Evolutionary conservation across 257 asterid species (phyloP).

Genomic region (Solanum pimpinellifolium): DNA sequence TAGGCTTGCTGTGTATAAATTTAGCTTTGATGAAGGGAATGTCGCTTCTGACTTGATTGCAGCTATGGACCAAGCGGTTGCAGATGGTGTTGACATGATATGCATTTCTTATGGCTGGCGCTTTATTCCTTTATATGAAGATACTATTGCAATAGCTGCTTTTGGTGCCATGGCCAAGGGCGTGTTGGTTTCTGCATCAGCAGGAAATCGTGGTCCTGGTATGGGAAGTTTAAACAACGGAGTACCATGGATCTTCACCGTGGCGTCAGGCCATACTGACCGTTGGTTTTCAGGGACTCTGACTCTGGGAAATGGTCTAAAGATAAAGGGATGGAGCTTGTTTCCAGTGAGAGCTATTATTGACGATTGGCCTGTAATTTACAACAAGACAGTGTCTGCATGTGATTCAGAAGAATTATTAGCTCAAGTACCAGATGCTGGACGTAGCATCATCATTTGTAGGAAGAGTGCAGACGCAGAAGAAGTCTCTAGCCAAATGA

Average conservation of each 20-base stretch:
- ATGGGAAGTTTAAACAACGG: constrained; percentile 25
- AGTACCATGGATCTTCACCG: constrained; percentile 29
- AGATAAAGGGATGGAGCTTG: constrained; percentile 16
- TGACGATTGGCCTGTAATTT: constrained; percentile 11
- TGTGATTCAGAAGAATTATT: constrained; percentile 10
- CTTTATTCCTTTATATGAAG: background rate
- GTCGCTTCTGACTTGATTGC: constrained; percentile 12
- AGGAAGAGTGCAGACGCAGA: background rate
- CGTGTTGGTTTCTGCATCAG: constrained; percentile 22
- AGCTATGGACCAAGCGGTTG: constrained; percentile 16
- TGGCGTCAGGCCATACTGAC: constrained; percentile 23
- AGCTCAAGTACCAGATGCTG: background rate
- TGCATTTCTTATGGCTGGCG: background rate
- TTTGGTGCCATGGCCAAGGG: constrained; percentile 43
- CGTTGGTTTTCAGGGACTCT: constrained; percentile 18
- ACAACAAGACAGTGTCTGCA: constrained; percentile 15
- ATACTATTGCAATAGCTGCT: constrained; percentile 26
- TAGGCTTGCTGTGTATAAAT: constrained; percentile 3
- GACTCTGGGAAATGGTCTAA: constrained; percentile 16
- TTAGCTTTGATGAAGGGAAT: constrained; percentile 1
- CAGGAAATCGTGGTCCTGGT: constrained; percentile 6
- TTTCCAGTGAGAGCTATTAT: constrained; percentile 23
- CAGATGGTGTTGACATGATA: constrained; percentile 4
- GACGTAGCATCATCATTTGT: constrained; percentile 11
- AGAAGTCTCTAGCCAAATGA: background rate